These are phyloP conservation scores for Aspergillus floridensis DNA, from an alignment of 2,329 filamentous ascomycete species.

Conservation along the genomic window DNA sequence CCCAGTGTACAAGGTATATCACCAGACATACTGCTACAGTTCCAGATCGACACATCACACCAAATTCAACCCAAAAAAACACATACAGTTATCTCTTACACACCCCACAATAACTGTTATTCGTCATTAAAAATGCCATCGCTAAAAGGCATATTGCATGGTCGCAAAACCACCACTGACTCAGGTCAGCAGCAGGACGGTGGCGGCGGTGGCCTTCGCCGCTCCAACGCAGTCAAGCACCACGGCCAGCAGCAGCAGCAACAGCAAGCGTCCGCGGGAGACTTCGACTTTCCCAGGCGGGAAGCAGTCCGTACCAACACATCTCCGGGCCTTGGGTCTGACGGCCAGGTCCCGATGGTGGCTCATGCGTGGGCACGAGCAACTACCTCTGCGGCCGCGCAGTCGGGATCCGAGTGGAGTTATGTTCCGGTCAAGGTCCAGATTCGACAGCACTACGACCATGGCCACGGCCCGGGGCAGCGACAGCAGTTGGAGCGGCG, in stretches of 20 bases:
- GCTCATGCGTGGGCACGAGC: not conserved
- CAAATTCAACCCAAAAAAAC: not conserved
- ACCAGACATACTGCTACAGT: no score
- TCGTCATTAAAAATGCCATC: not conserved
- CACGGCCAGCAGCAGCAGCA: not conserved
- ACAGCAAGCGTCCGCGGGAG: not conserved
- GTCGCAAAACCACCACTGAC: not conserved
- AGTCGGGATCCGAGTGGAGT: not conserved
- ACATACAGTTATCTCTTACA: not conserved
- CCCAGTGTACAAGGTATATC: no score
- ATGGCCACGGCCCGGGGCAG: not conserved
- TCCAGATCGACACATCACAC: no score
- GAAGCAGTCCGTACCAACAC: not conserved
- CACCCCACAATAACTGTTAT: not conserved
- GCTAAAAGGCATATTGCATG: not conserved
- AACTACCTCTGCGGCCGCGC: not conserved
- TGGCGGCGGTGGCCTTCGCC: not conserved
- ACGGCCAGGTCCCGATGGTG: not conserved
- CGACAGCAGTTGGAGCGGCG: not conserved
- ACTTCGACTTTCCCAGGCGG: not conserved
- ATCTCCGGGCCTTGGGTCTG: not conserved
- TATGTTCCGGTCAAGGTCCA: not conserved
- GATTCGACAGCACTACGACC: not conserved
- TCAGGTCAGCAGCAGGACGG: not conserved
- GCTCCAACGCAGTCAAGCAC: not conserved